A percentile compares a stretch with the other conserved stretches of the same genome.
These are phyloP conservation scores for Laguncularia racemosa DNA, from an alignment of 345 rosid species.

Conservation along the genomic window DNA sequence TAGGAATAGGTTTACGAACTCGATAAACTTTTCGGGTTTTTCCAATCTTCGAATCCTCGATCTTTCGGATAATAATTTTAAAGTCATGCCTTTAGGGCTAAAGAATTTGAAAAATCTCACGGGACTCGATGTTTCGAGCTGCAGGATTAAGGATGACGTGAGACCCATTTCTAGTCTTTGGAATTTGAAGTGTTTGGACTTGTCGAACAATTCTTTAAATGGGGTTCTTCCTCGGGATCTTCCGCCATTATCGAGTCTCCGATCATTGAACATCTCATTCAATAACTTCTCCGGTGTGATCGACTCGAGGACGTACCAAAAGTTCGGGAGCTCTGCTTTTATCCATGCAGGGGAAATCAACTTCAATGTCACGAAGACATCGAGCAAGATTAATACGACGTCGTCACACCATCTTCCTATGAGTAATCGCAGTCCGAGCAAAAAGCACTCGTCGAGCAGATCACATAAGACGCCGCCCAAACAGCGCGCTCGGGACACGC, in stretches of 20 bases:
- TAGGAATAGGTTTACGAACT: conserved; percentile 47
- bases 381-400: conserved; percentile 8
- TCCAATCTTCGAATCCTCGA: conserved; percentile 43
- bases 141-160: conserved; percentile 47
- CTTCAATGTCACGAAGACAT: conserved; percentile 32
- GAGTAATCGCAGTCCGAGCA: no score
- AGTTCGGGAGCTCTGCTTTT: conserved; percentile 71
- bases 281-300: conserved; percentile 62
- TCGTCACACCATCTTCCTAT: conserved; percentile 2
- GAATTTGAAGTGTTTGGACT: conserved; percentile 50
- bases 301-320: conserved; percentile 21
- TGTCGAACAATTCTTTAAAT: conserved; percentile 55
- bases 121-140: conserved; percentile 55
- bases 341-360: conserved; percentile 38
- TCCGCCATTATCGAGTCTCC: conserved; percentile 43
- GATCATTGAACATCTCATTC: conserved; percentile 54
- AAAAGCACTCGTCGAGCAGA: no score
- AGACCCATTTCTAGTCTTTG: conserved; percentile 44
- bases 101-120: conserved; percentile 33
- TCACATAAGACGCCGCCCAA: neutral
- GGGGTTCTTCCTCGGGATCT: conserved; percentile 82
- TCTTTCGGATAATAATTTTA: conserved; percentile 55
- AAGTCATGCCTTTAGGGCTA: conserved; percentile 47
- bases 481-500: conserved; percentile 8
- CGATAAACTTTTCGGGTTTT: conserved; percentile 16